Percentiles rank a stretch among this genome's conserved stretches.
Conservation (phyloP, 2,329 filamentous ascomycete genomes). For the Tolypocladium paradoxum region DNA sequence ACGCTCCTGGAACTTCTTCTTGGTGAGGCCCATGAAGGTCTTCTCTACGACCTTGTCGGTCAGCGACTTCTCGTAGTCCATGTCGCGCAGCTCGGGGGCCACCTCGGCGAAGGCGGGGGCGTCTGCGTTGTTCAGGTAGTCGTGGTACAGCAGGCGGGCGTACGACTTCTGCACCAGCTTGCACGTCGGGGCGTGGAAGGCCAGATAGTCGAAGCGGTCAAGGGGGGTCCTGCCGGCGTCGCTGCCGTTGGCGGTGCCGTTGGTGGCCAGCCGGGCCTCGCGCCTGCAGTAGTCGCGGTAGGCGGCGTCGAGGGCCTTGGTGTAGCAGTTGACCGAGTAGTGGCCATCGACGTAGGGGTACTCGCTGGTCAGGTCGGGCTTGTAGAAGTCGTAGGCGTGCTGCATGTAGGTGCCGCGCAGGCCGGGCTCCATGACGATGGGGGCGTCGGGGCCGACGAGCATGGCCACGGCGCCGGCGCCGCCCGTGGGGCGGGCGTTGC, state of each 20-base stretch:
- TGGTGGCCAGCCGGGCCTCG: slow-evolving; percentile 47
- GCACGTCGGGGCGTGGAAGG: slow-evolving; percentile 79
- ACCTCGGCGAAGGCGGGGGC: slow-evolving; percentile 62
- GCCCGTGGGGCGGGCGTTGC: slow-evolving; percentile 68
- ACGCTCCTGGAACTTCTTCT: slow-evolving; percentile 75
- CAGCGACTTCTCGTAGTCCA: slow-evolving; percentile 70
- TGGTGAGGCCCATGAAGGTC: slow-evolving; percentile 73
- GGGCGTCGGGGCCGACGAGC: slow-evolving; percentile 68
- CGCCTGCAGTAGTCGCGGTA: slow-evolving; percentile 73
- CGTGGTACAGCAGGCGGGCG: slow-evolving; percentile 74
- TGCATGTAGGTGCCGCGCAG: slow-evolving; percentile 72
- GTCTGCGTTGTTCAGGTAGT: slow-evolving; percentile 63
- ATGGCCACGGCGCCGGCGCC: slow-evolving; percentile 71
- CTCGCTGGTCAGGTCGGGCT: slow-evolving; percentile 78
- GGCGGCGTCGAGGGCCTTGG: slow-evolving; percentile 66
- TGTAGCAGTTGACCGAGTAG: slow-evolving; percentile 75
- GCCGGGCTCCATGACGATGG: slow-evolving; percentile 66
- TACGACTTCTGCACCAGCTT: slow-evolving; percentile 82
- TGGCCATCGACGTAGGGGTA: slow-evolving; percentile 80
- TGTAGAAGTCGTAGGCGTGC: slow-evolving; percentile 85
- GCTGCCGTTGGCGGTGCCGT: slow-evolving; percentile 32
- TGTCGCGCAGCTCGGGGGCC: slow-evolving; percentile 62
- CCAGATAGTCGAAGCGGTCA: slow-evolving; percentile 74
- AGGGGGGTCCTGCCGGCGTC: slow-evolving; percentile 48
- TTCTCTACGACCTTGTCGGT: slow-evolving; percentile 78